Evolutionary conservation across 768 basidiomycete species (phyloP), one percentile per base, ranked within the genome.

Genomic region (Russula sp.): DNA sequence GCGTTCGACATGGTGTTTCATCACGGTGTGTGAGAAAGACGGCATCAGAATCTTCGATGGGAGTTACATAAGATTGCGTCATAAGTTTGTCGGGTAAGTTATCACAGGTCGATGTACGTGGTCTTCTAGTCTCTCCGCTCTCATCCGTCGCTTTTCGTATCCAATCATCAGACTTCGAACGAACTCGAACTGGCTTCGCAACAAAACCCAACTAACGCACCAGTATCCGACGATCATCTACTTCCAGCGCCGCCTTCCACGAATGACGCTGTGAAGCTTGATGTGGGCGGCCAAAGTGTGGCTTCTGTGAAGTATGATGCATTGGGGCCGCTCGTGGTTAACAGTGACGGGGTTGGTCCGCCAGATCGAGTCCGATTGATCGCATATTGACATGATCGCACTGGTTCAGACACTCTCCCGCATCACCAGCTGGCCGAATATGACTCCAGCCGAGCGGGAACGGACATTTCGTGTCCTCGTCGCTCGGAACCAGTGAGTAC

Each of bases 351-450:
- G 53, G 64, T 65, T 57, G 27, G 60, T 55, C 49, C 58, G 14
- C 20, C n/a, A 14, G 2, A 48, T 37, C 7, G 34, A 3, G 9
- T 35, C 32, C 18, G 8, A 27, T 14, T 51, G 39, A 64, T 60
- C 34, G 20, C 20, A 35, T 22, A 50, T 50, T 51, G 57, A 40
- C 49, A 53, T 31, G 20, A 14, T 49, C 16, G 18, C 16, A 2
- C 13, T 44, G 40, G 31, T 53, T 31, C 49, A 66, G 67, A 66
- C 67, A 16, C 45, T 66, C 31, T 67, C 60, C 18, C 63, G 57
- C 16, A 67, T 65, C 35, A 63, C 61, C 3, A 68, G 60, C 35
- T 66, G 64, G 64, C 54, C 60, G 27, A 44, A 68, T 2, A 62
- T 66, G 67, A 63, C 64, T 20, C 52, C 44, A 1, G 16, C 42